Conservation (phyloP, 179 eudicot species). For the Kewa caespitosa region DNA sequence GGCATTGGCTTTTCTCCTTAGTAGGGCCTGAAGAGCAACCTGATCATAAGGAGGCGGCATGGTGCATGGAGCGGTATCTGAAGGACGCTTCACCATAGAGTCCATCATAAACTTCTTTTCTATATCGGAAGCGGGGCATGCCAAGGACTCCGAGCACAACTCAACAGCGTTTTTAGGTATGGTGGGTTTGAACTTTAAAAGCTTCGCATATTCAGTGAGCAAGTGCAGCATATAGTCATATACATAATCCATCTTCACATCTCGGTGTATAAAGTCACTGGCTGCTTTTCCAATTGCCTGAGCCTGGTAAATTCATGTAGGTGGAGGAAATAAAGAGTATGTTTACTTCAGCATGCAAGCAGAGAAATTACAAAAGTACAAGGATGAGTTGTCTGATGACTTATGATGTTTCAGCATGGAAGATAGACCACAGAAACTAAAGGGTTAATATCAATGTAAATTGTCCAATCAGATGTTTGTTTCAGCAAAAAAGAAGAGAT, state of each 20-base stretch:
- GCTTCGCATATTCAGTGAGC: slow-evolving; percentile 71
- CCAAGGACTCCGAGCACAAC: slow-evolving; percentile 73
- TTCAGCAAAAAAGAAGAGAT: too few species aligned
- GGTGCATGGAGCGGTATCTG: slow-evolving; percentile 47
- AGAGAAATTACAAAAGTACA: too few species aligned
- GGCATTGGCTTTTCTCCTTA: slow-evolving; percentile 38
- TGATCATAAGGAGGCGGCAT: slow-evolving; percentile 73
- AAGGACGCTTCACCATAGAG: slow-evolving; percentile 60
- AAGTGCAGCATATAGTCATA: slow-evolving; percentile 94
- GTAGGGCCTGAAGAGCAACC: slow-evolving; percentile 30
- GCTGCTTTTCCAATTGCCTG: slow-evolving; percentile 72
- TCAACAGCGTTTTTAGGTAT: slow-evolving; percentile 57
- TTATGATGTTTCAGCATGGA: too few species aligned
- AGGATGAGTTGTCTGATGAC: too few species aligned
- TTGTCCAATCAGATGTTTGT: background rate
- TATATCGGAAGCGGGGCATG: slow-evolving; percentile 45
- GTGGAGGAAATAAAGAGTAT: background rate
- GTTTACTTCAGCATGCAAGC: too few species aligned
- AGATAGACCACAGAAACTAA: too few species aligned
- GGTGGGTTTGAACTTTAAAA: slow-evolving; percentile 64
- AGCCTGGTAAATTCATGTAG: slow-evolving; percentile 49
- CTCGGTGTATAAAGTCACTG: slow-evolving; percentile 61
- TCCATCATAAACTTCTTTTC: slow-evolving; percentile 62
- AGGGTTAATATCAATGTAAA: background rate
- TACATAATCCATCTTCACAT: slow-evolving; percentile 73